Evolutionary conservation across 306 rosid genomes (phyloP).

Genomic region (Corylus heterophylla): DNA sequence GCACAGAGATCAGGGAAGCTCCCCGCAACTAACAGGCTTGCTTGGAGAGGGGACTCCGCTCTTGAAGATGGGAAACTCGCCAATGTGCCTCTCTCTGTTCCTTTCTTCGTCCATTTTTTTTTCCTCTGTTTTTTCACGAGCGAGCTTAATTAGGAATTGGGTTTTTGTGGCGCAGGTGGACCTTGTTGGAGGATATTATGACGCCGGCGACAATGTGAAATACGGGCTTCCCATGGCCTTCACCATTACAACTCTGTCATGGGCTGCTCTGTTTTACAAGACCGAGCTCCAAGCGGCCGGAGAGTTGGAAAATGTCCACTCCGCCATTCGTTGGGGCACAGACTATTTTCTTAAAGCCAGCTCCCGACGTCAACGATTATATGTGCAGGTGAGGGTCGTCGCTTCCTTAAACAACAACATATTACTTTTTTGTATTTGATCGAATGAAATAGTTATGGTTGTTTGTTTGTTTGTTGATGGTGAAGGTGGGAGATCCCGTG

Average conservation of each 20-base stretch:
- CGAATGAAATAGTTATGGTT: not conserved
- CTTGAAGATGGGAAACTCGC: slow-evolving; percentile 71
- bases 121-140: not conserved
- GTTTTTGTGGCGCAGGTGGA: slow-evolving; percentile 46
- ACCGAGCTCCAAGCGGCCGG: slow-evolving; percentile 52
- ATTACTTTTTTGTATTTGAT: not conserved
- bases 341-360: slow-evolving; percentile 73
- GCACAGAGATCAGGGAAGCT: slow-evolving; percentile 98
- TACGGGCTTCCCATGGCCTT: slow-evolving; percentile 96
- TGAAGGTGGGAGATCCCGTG: slow-evolving; percentile 77
- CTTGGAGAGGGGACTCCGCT: slow-evolving; percentile 95
- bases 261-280: slow-evolving; percentile 64
- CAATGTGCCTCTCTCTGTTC: slow-evolving; percentile 30
- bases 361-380: slow-evolving; percentile 40
- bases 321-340: slow-evolving; percentile 85
- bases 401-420: not conserved
- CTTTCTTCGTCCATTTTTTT: not conserved
- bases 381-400: slow-evolving; percentile 58
- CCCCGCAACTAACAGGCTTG: slow-evolving; percentile 54
- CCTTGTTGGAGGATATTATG: slow-evolving; percentile 89
- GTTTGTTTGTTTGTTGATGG: not conserved
- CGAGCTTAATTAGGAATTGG: too few relatives aligned
- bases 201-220: slow-evolving; percentile 97
- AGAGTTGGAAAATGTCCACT: slow-evolving; percentile 48
- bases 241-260: slow-evolving; percentile 75